Evolutionary conservation across 176 grass and related monocot species (phyloP).

Genomic region (Metroxylon sagu): DNA sequence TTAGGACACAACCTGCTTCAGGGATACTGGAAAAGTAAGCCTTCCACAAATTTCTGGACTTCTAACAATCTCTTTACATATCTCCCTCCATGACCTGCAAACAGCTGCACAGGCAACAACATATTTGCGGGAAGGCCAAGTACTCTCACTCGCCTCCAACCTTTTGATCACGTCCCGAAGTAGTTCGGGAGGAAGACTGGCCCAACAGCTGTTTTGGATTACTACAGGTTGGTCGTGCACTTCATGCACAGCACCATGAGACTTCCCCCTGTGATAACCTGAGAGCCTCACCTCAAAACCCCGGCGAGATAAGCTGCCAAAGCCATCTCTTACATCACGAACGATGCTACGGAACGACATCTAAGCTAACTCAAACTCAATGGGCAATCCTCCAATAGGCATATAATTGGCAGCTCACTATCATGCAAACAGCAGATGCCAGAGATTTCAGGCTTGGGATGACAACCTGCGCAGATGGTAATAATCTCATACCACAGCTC

Average conservation of each 20-base stretch:
- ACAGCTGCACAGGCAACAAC: conserved; percentile 14
- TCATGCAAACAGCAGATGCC: too few species aligned
- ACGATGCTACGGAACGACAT: conserved; percentile 79
- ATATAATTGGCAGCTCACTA: too few species aligned
- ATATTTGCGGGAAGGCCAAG: conserved; percentile 8
- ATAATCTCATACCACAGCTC: too few species aligned
- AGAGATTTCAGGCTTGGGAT: too few species aligned
- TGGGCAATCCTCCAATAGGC: too few species aligned
- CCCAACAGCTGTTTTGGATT: conserved; percentile 2
- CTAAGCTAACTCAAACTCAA: neutral
- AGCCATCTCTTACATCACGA: conserved; percentile 64
- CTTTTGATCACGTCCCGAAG: conserved; percentile 13
- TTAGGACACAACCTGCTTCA: conserved; percentile 5
- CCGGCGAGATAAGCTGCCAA: conserved; percentile 60
- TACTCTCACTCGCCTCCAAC: conserved; percentile 8
- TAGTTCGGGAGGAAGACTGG: conserved; percentile 15
- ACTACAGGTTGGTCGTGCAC: neutral
- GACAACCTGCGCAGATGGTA: too few species aligned
- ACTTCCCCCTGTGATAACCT: neutral
- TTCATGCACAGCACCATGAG: neutral
- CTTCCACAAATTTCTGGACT: conserved; percentile 10
- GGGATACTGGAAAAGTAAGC: conserved; percentile 14
- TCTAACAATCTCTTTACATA: conserved; percentile 13
- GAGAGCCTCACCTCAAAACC: conserved; percentile 50
- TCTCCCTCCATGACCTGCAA: conserved; percentile 11